Base-by-base conservation (phyloP, 208 protist genomes). In the Wallacemonas sp. region DNA sequence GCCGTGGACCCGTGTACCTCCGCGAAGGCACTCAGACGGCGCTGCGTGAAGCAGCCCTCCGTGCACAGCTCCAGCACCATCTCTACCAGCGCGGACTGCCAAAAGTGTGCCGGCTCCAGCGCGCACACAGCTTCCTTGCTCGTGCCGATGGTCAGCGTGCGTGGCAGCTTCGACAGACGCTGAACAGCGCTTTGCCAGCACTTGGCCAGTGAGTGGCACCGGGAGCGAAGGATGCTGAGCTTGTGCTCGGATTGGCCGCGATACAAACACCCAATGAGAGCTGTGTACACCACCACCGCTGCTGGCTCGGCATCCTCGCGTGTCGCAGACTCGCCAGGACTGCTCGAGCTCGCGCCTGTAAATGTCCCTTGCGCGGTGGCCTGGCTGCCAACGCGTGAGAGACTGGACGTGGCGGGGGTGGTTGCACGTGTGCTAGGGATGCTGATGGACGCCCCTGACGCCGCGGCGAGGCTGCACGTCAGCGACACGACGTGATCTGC, bases 61-160 rank as follows among this genome's bases (percentile, higher is more conserved):
- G 86, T 81, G 45, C 65, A 70, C 22, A 93, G 41, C 72, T 95
- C 90, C 8, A 95, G 44, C 3, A 91, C 51, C 42, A 86, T 53
- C 36, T 93, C 86, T 1, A 84, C 68, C 27, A 95, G 56, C 59
- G 91, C 82, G 0, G 72, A 82, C 19, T 73, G 72, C 90, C 86
- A 95, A 15, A 70, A 54, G 9, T 78, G 67, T 2, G 77, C 36
- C 2, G 70, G 28, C 31, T 83, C 78, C 1, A 95, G 58, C 19
- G 66, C 56, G 28, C 80, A 41, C 12, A 70, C 62, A 2, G 61
- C 61, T 19, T 70, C 72, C 15, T 75, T 62, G 14, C 77, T 67
- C 34, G 73, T 73, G 5, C 69, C 70, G 22, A 93, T 39, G 34
- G 28, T 24, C 42, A 93, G 31, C 11, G 60, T 42, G 51, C 51